Evolutionary conservation across 2,329 filamentous ascomycete genomes (phyloP).

Genomic region (Trichophyton rubrum): DNA sequence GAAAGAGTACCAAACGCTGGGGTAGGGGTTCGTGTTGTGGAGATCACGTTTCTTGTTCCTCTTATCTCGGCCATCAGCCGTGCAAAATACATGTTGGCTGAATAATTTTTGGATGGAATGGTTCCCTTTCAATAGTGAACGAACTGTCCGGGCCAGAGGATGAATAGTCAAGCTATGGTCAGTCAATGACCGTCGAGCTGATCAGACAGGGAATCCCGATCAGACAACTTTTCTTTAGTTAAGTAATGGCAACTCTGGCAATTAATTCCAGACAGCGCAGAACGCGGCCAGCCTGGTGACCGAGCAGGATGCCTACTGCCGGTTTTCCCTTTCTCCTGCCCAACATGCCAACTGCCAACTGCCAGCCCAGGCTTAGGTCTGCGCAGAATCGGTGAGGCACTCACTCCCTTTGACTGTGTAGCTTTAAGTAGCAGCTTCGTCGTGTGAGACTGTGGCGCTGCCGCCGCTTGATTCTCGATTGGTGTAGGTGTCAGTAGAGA

Average conservation of each 20-base stretch:
- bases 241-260: background rate
- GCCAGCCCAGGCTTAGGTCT: background rate
- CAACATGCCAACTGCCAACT: background rate
- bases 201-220: background rate
- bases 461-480: background rate
- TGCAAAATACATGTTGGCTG: background rate
- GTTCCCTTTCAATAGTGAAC: background rate
- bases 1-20: background rate
- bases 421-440: background rate
- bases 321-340: background rate
- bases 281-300: background rate
- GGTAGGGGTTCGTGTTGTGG: constrained; percentile 1
- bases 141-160: background rate
- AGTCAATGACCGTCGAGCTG: background rate
- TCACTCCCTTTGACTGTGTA: background rate
- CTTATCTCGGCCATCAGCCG: constrained; percentile 1
- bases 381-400: background rate
- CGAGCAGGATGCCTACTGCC: background rate
- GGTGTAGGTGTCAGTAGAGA: background rate
- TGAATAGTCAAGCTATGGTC: background rate
- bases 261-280: background rate
- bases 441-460: background rate
- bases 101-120: background rate
- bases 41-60: background rate
- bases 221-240: background rate